Base-by-base conservation (phyloP, 2,329 filamentous ascomycete genomes). In the Curvularia spicifera region DNA sequence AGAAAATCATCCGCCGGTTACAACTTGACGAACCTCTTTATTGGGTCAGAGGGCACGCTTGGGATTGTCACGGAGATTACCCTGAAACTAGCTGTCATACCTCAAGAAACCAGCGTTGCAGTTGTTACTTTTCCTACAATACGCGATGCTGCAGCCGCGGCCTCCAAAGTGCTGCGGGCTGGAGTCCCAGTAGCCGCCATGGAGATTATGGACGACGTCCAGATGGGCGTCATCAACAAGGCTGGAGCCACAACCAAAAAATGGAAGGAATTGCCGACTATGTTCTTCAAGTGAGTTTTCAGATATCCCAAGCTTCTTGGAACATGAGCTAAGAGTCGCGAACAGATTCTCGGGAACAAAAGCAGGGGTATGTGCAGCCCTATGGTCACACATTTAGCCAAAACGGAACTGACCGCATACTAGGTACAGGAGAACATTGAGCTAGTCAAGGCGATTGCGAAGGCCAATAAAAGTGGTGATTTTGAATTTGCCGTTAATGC, bases 191-290 rank as follows among this genome's bases (percentile, higher is more conserved):
- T 93, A 6, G 89, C 88, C 0, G 89, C 89, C 3, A 89, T 93
- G 85, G 91, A 95, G 77, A 87, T 95, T 66, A 92, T 95, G 89
- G 91, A 95, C 71, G 91, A 95, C 57, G 89, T 94, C 3, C 90
- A 93, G 76, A 95, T 95, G 91, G 84, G 82, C 63, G 89, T 94
- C 0, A 88, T 95, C 71, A 95, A 95, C 77, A 81, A 87, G 52
- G 85, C 89, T 10, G 89, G 89, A 0, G 86, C 86, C 4, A 92
- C 89, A 0, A 84, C 85, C 7, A 88, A 87, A 15, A 84, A 85
- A 43, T 94, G 91, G 91, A 84, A 89, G 67, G 91, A 93, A 75
- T 78, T 84, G 53, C 90, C 91, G 0, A 93, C 91, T 1, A 82
- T 94, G 12, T 93, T 94, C 75, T 92, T 94, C 84, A 93, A 93